phyloP scores from a whole-genome alignment of 2,329 filamentous ascomycete genomes.

The Tolypocladium endophyticum region DNA sequence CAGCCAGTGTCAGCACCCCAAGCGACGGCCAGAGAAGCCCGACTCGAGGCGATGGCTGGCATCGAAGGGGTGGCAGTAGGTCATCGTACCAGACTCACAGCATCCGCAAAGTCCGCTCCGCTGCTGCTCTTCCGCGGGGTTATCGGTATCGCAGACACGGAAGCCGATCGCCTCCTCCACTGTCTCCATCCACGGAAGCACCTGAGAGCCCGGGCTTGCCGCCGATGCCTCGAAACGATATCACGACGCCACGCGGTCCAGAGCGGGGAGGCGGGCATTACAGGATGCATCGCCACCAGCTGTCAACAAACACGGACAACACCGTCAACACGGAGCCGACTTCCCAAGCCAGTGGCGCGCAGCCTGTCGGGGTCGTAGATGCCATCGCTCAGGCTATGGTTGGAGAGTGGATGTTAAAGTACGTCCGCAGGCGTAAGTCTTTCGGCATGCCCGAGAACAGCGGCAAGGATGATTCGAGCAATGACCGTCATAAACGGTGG shows the following conservation, averaged over 20 bases:
- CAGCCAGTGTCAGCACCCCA: constrained; percentile 51
- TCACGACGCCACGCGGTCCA: constrained; percentile 48
- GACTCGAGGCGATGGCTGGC: constrained; percentile 48
- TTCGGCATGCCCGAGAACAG: constrained; percentile 68
- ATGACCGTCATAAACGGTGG: constrained; percentile 87
- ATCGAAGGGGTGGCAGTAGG: constrained; percentile 38
- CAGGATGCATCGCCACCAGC: constrained; percentile 41
- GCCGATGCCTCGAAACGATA: constrained; percentile 62
- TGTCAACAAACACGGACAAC: constrained; percentile 49
- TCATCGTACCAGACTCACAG: constrained; percentile 47
- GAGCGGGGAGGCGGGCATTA: constrained; percentile 29
- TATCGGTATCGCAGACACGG: constrained; percentile 36
- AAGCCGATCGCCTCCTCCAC: constrained; percentile 53
- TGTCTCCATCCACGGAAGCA: constrained; percentile 57
- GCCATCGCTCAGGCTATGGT: constrained; percentile 98
- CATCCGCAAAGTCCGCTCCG: constrained; percentile 78
- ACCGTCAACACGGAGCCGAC: constrained; percentile 30
- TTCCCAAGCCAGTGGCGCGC: constrained; percentile 45
- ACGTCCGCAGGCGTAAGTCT: constrained; percentile 76
- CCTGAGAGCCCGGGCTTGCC: constrained; percentile 63
- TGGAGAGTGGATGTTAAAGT: constrained; percentile 94
- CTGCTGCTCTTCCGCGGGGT: constrained; percentile 55
- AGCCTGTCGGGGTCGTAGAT: constrained; percentile 77
- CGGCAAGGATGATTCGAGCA: constrained; percentile 59
- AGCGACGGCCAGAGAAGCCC: constrained; percentile 72